Base-by-base conservation (phyloP, 306 rosid species). In the Echinosophora koreensis region DNA sequence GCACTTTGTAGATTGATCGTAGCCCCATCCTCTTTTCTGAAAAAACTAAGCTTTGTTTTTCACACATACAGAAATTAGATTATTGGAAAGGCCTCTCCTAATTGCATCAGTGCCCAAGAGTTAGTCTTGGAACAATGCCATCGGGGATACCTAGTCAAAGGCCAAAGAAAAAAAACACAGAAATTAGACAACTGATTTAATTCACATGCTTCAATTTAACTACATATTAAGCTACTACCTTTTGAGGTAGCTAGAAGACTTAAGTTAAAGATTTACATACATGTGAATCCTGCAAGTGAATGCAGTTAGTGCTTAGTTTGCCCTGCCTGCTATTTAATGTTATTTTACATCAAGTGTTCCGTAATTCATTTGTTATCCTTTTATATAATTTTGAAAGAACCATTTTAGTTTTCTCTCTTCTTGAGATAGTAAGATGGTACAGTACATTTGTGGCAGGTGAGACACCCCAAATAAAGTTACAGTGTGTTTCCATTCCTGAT, bases 371-470 rank as follows among this genome's bases (percentile, higher is more conserved):
- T 60, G 2, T 34, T 64, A 60, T 73, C 51, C 51, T 66, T 34
- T 28, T 65, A 52, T 73, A 44, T 67, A 52, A 7, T 17, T 44
- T 44, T 46, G 50, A 76, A 71, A n/a, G 35, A 17, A 42, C 47
- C 27, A n/a, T 68, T 58, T 71, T 50, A 7, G 59, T 63, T 73
- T 67, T 38, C 44, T 34, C 66, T 60, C 71, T 35, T 82, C 35
- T 49, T 79, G 41, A 13, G 68, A 49, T 76, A 55, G 13, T 83
- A 77, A 78, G 67, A 65, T 85, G 76, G 67, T 64, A 44, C 37
- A 16, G 54, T 71, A 55, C 49, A 81, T 84, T 73, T 84, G 77
- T 88, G 86, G 75, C 87, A 93, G 97, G 84, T 85, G 92, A 88
- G 76, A 76, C 50, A 34, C 81, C 79, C 77, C 84, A 82, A 73